Base-by-base conservation (phyloP, 805 yeast genomes). In the Candida arabinofermentans region DNA sequence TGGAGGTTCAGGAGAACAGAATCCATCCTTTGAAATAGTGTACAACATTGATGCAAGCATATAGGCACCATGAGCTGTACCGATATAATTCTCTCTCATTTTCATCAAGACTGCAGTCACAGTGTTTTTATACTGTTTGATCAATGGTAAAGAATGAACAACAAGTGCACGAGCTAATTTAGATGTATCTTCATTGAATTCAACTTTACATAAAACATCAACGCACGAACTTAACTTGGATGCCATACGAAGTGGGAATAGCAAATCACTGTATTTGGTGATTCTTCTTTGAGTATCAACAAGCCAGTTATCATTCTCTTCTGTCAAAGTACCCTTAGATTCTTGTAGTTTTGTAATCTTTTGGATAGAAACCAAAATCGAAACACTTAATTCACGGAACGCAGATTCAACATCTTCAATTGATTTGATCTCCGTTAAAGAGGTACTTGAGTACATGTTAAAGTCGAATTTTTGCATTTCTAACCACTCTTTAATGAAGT, bases 1-100 rank as follows among this genome's bases (percentile, higher is more conserved):
- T 5, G 85, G 84, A 16, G 87, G 81, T 55, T 86, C 85, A 10
- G 99, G 99, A 2, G 95, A 77, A 58, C 99, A 93, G 74, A 89
- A 90, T 0, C 99, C 99, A 41, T 83, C 76, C 12, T 77, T 77
- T 1, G 95, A 78, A 23, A 93, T 64, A 7, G 72, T 73, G 46
- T 72, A 66, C 29, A 93, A 70, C 7, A 81, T 57, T 6, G 71
- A 64, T 8, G 83, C 53, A 37, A 93, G 64, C 29, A 77, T 67
- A 54, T 68, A 83, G 0, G 88, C 70, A 8, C 89, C 83, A 47
- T 77, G 77, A 4, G 86, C 70, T 8, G 78, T 65, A 23, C 74
- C 70, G 17, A 62, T 46, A 55, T 86, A 86, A 53, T 78, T 71
- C 0, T 50, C 49, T 36, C 74, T 68, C 8, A 72, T 57, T 41